These are phyloP conservation scores for Datura wrightii DNA, from an alignment of 257 asterid genomes.

Conservation along the genomic window DNA sequence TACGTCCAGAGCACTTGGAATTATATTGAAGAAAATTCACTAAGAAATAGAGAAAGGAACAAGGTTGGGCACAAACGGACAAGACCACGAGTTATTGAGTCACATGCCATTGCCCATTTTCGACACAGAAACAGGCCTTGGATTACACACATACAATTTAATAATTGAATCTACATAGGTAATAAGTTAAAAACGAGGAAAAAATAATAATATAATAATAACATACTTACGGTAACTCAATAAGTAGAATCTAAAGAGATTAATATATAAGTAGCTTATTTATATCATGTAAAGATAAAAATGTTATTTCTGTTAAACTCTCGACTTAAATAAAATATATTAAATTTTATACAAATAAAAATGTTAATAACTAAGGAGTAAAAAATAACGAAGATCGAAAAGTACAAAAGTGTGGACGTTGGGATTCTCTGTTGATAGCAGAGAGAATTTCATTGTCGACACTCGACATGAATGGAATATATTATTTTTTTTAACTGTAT, in stretches of 20 bases:
- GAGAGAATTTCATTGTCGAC: not conserved
- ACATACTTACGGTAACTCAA: too few species aligned
- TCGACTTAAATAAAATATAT: too few species aligned
- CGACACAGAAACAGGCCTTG: not conserved
- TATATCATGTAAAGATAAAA: too few species aligned
- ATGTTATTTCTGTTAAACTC: too few species aligned
- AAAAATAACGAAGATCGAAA: not conserved
- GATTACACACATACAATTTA: not conserved
- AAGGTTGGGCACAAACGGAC: not conserved
- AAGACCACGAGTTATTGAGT: conserved; percentile 20
- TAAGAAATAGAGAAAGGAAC: not conserved
- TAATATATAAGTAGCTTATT: too few species aligned
- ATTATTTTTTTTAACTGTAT: not conserved
- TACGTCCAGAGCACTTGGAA: not conserved
- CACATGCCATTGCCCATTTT: conserved; percentile 26
- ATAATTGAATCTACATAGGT: not conserved
- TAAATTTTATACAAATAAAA: too few species aligned
- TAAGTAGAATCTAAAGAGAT: too few species aligned
- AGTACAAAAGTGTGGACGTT: not conserved
- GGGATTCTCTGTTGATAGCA: conserved; percentile 16
- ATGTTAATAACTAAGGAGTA: not conserved
- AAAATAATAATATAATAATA: too few species aligned
- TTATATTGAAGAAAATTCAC: not conserved
- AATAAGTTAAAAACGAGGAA: too few species aligned
- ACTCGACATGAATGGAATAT: not conserved